phyloP scores from a whole-genome alignment of 78 protist genomes.

The Dictyostelium brefeldianum region DNA sequence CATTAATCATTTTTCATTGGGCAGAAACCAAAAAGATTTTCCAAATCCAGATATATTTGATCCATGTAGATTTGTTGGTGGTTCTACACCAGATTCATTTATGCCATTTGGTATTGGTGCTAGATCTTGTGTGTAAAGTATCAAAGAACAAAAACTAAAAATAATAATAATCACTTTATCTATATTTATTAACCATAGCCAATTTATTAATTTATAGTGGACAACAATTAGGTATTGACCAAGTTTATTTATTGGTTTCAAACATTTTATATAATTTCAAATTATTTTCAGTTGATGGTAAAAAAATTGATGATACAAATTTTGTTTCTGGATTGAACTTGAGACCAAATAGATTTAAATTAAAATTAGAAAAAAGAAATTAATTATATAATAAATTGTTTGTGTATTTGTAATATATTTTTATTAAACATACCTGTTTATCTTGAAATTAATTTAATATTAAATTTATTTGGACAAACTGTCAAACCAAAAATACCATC shows the following conservation, averaged over 20 bases:
- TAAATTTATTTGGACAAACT: conserved; percentile 15
- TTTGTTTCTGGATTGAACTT: conserved; percentile 37
- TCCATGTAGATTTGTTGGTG: conserved; percentile 26
- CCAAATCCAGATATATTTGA: conserved; percentile 3
- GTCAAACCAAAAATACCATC: conserved; percentile 18
- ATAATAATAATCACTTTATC: no score
- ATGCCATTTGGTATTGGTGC: conserved; percentile 35
- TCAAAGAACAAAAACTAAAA: no score
- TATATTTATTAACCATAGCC: no score
- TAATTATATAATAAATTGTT: neutral
- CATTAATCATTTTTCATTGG: conserved; percentile 8
- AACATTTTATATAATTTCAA: conserved; percentile 44
- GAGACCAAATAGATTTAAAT: conserved; percentile 15
- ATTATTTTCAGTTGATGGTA: neutral
- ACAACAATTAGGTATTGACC: conserved; percentile 19
- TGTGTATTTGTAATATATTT: neutral
- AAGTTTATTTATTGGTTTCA: conserved; percentile 14
- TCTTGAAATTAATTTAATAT: neutral
- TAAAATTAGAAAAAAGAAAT: conserved; percentile 27
- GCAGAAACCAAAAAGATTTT: neutral
- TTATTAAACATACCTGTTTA: no score
- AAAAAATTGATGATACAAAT: conserved; percentile 48
- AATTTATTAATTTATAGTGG: no score
- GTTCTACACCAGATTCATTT: neutral
- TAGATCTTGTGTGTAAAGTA: conserved; percentile 24